These are phyloP conservation scores for Fusarium coffeatum DNA, from an alignment of 2,329 filamentous ascomycete species.

Conservation along the genomic window DNA sequence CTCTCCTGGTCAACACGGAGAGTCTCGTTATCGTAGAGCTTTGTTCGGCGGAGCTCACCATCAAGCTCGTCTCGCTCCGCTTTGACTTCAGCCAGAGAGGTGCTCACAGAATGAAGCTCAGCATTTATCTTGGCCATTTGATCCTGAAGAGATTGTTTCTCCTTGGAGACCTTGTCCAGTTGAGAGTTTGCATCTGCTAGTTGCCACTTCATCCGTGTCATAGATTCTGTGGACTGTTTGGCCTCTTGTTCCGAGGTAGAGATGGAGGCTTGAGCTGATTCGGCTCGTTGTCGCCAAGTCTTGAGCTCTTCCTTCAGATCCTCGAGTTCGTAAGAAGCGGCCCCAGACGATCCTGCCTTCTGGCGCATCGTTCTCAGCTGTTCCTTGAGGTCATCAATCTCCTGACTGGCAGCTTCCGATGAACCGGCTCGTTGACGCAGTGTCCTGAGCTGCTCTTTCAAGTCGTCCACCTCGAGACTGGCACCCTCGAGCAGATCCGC, in stretches of 20 bases:
- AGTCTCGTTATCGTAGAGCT: slow-evolving; percentile 67
- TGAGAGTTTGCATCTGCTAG: slow-evolving; percentile 69
- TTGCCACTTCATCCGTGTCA: slow-evolving; percentile 66
- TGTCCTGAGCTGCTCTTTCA: slow-evolving; percentile 44
- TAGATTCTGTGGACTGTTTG: slow-evolving; percentile 54
- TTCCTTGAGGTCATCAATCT: slow-evolving; percentile 48
- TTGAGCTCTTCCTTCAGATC: slow-evolving; percentile 42
- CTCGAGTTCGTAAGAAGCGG: slow-evolving; percentile 38
- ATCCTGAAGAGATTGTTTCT: slow-evolving; percentile 73
- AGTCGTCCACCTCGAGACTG: slow-evolving; percentile 45
- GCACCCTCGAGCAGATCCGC: slow-evolving; percentile 42
- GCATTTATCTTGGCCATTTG: slow-evolving; percentile 68
- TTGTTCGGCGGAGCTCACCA: slow-evolving; percentile 66
- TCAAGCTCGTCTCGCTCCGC: slow-evolving; percentile 76
- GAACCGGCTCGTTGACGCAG: slow-evolving; percentile 29
- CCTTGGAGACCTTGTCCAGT: slow-evolving; percentile 65
- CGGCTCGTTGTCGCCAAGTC: slow-evolving; percentile 46
- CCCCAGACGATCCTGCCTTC: slow-evolving; percentile 38
- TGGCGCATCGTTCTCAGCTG: slow-evolving; percentile 23
- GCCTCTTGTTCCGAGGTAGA: slow-evolving; percentile 50
- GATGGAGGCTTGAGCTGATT: slow-evolving; percentile 45
- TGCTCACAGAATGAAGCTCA: slow-evolving; percentile 69
- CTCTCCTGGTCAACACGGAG: slow-evolving; percentile 75
- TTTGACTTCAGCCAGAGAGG: slow-evolving; percentile 67
- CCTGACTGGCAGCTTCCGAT: slow-evolving; percentile 51